These are phyloP conservation scores for Microstegium vimineum DNA, from an alignment of 176 grass and related monocot genomes.

Conservation along the genomic window DNA sequence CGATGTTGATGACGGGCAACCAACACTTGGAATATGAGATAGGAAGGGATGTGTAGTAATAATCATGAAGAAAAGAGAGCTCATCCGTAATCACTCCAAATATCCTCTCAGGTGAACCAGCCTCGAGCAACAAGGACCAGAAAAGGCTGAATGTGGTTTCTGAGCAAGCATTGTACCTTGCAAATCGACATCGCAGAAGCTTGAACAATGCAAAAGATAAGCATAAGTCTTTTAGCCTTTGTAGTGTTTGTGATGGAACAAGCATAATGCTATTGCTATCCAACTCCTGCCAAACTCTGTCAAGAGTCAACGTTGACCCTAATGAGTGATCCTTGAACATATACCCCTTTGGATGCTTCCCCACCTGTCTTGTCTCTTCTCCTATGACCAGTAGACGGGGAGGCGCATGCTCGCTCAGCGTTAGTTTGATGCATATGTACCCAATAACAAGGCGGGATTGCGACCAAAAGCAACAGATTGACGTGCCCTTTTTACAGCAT, in stretches of 20 bases:
- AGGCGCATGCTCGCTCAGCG: background rate
- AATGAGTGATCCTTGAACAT: background rate
- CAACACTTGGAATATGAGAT: background rate
- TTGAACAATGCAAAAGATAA: conserved; percentile 15
- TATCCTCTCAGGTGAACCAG: background rate
- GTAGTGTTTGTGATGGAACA: background rate
- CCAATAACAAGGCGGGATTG: background rate
- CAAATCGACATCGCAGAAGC: background rate
- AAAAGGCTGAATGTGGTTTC: no score
- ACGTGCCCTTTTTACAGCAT: background rate
- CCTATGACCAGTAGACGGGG: background rate
- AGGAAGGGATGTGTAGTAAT: background rate
- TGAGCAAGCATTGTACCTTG: no score
- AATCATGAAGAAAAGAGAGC: conserved; percentile 20
- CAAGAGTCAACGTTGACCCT: background rate
- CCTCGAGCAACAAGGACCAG: no score
- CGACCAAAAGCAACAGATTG: background rate
- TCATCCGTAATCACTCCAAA: background rate
- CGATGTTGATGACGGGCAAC: background rate
- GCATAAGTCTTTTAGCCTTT: background rate
- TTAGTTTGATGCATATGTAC: background rate
- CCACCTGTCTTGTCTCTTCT: background rate
- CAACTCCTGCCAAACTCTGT: background rate
- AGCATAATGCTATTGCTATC: background rate
- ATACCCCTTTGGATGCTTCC: background rate